Percentiles rank a stretch among this genome's conserved stretches.
phyloP scores from a whole-genome alignment of 2,329 filamentous ascomycete species.

The Rutstroemia sydowiana region DNA sequence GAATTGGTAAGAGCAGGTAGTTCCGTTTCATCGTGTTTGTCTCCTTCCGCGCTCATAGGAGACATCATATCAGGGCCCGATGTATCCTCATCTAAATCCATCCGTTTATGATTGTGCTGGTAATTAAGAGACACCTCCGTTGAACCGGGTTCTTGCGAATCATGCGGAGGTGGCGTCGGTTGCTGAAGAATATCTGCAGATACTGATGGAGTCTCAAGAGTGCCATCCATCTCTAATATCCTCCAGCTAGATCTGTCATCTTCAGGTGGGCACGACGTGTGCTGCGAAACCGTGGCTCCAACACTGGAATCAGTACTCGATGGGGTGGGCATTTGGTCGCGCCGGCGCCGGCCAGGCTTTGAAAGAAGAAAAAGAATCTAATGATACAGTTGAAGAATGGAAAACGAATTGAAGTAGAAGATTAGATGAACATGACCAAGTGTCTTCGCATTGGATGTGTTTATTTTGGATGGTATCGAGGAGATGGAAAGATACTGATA shows the following conservation, averaged over 20 bases:
- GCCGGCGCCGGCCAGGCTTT: conserved; percentile 26
- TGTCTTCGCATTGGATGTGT: conserved; percentile 18
- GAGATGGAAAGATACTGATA: conserved; percentile 13
- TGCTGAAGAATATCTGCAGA: conserved; percentile 25
- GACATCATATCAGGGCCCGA: conserved; percentile 27
- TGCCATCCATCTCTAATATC: conserved; percentile 29
- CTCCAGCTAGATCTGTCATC: conserved; percentile 32
- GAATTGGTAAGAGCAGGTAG: conserved; percentile 25
- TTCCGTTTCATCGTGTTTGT: conserved; percentile 32
- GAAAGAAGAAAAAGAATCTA: conserved; percentile 18
- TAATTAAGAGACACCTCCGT: conserved; percentile 31
- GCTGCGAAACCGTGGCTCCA: conserved; percentile 21
- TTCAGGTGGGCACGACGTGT: conserved; percentile 38
- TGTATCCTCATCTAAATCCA: conserved; percentile 35
- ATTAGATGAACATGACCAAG: conserved; percentile 24
- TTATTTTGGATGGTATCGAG: conserved; percentile 11
- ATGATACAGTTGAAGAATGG: conserved; percentile 27
- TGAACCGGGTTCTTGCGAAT: conserved; percentile 21
- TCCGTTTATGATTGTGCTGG: conserved; percentile 32
- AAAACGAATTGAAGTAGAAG: conserved; percentile 12
- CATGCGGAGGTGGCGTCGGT: conserved; percentile 24
- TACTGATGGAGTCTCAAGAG: conserved; percentile 24
- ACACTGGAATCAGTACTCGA: conserved; percentile 21
- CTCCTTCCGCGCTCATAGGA: conserved; percentile 32
- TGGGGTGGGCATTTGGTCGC: conserved; percentile 31